A percentile compares a stretch with the other conserved stretches of the same genome.
phyloP scores from a whole-genome alignment of 2,329 filamentous ascomycete species.

The Penicillium decumbens region DNA sequence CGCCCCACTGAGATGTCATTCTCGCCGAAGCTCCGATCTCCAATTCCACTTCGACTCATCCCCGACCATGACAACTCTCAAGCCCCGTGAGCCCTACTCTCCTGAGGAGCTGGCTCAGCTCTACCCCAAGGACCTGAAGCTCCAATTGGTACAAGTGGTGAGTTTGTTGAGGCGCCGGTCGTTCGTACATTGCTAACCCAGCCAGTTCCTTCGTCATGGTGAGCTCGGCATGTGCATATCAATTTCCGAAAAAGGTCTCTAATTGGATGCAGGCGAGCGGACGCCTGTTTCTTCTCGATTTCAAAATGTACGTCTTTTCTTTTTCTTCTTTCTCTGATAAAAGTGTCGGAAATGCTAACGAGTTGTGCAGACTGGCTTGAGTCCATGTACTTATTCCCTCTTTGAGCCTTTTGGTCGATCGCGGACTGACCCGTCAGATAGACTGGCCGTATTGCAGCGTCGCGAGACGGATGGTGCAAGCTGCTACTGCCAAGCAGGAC shows the following conservation, averaged over 20 bases:
- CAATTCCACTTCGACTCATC: conserved; percentile 10
- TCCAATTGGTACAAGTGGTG: conserved; percentile 84
- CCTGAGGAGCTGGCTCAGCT: conserved; percentile 72
- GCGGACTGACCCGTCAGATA: conserved; percentile 26
- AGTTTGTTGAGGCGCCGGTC: conserved; percentile 22
- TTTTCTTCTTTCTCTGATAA: background rate
- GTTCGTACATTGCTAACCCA: conserved; percentile 12
- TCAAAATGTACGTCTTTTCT: conserved; percentile 55
- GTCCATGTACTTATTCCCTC: conserved; percentile 39
- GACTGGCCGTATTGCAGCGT: conserved; percentile 89
- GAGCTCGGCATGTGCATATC: conserved; percentile 7
- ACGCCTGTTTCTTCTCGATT: conserved; percentile 87
- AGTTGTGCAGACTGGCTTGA: conserved; percentile 44
- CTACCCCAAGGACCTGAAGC: conserved; percentile 73
- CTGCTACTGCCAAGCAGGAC: conserved; percentile 53
- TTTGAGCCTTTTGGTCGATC: background rate
- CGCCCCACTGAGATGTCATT: conserved; percentile 14
- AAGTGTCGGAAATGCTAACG: conserved; percentile 3
- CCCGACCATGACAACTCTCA: conserved; percentile 67
- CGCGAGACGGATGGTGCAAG: conserved; percentile 64
- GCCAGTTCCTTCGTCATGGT: conserved; percentile 66
- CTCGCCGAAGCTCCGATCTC: conserved; percentile 2
- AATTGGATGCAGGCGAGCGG: conserved; percentile 54
- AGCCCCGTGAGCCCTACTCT: conserved; percentile 71
- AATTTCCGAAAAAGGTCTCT: conserved; percentile 1